Conservation (phyloP, 2,329 filamentous ascomycete species). For the Colletotrichum sp. region DNA sequence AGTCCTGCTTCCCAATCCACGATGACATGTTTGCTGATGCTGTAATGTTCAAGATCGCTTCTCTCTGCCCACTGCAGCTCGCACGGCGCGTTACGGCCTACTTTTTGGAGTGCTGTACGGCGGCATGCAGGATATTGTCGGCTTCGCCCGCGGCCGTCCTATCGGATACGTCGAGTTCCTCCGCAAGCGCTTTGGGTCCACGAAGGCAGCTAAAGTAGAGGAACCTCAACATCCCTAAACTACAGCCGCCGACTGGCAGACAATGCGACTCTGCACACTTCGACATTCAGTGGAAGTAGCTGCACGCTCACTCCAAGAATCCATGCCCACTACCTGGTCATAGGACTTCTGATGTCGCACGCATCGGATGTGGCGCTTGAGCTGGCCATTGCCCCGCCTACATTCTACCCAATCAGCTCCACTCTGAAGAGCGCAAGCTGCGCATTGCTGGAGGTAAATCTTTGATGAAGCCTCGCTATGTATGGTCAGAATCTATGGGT, state of each 20-base stretch:
- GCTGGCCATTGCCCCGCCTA: not conserved
- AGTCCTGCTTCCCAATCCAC: not conserved
- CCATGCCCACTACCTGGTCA: not conserved
- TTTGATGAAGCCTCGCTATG: not conserved
- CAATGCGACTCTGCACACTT: rapidly evolving
- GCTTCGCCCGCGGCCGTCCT: constrained; percentile 70
- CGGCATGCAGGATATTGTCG: constrained; percentile 77
- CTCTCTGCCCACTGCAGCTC: constrained; percentile 75
- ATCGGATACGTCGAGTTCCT: constrained; percentile 78
- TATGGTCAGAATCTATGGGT: not conserved
- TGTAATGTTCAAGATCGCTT: constrained; percentile 68
- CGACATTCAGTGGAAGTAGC: not conserved
- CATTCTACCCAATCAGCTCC: not conserved
- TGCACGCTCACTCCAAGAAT: not conserved
- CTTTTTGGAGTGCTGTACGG: constrained; percentile 82
- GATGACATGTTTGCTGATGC: not conserved
- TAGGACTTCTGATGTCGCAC: not conserved
- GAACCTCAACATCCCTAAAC: not conserved
- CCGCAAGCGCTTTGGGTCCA: constrained; percentile 41
- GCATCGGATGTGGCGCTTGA: not conserved
- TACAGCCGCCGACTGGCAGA: not conserved
- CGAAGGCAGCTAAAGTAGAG: not conserved
- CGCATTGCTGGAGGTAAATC: not conserved
- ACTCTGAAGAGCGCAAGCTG: not conserved
- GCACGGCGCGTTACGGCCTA: constrained; percentile 81